Evolutionary conservation across 2,329 filamentous ascomycete genomes (phyloP).

Genomic region (Talaromyces amestolkiae): DNA sequence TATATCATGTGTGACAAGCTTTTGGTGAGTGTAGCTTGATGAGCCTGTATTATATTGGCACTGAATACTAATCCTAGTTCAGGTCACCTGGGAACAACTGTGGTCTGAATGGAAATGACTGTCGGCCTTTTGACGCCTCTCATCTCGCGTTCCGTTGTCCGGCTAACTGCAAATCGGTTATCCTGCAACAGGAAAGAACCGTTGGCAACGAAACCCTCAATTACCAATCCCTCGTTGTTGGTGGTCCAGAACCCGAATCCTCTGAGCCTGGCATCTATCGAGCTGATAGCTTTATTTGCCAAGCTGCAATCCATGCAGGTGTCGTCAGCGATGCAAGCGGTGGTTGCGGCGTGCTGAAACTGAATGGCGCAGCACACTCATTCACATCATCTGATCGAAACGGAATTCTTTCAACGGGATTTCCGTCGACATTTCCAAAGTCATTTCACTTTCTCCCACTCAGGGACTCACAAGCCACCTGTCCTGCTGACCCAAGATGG

Average conservation of each 20-base stretch:
- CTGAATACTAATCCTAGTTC: background rate
- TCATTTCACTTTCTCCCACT: conserved; percentile 75
- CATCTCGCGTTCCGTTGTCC: conserved; percentile 56
- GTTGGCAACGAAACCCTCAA: conserved; percentile 53
- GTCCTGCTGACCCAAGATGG: conserved; percentile 79
- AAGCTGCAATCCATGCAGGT: conserved; percentile 78
- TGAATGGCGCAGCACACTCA: conserved; percentile 65
- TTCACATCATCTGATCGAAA: conserved; percentile 66
- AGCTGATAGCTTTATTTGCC: conserved; percentile 85
- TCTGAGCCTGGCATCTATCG: conserved; percentile 65
- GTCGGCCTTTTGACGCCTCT: conserved; percentile 54
- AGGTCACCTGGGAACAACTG: conserved; percentile 48
- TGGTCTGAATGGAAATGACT: conserved; percentile 55
- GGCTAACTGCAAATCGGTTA: conserved; percentile 50
- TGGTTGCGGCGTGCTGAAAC: conserved; percentile 76
- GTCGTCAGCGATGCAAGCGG: conserved; percentile 68
- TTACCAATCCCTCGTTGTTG: conserved; percentile 53
- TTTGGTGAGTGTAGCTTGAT: conserved; percentile 39
- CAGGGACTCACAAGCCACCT: conserved; percentile 52
- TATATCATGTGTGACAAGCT: conserved; percentile 47
- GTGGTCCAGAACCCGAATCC: conserved; percentile 44
- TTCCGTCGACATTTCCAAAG: conserved; percentile 86
- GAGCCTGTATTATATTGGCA: background rate
- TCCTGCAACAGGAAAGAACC: conserved; percentile 50
- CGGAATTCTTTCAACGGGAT: conserved; percentile 72